These are phyloP conservation scores for Macaranga tanarius DNA, from an alignment of 441 rosid genomes.

Conservation along the genomic window DNA sequence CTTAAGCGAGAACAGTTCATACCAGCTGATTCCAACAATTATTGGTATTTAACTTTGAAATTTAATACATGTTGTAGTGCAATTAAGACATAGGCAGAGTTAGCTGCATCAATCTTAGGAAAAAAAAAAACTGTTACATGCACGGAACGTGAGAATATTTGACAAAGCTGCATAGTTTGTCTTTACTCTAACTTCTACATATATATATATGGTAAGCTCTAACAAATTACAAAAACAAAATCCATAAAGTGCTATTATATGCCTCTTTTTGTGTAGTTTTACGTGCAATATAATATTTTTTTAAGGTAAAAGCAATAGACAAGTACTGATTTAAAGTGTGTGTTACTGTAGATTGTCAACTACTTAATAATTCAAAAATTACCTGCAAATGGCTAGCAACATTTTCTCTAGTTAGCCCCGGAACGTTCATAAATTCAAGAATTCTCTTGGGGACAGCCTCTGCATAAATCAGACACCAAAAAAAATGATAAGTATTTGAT, in stretches of 20 bases:
- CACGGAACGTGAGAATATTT: background rate
- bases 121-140: background rate
- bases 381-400: conserved; percentile 97
- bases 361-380: conserved; percentile 1
- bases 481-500: background rate
- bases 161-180: too few species aligned
- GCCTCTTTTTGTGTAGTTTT: background rate
- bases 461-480: conserved; percentile 24
- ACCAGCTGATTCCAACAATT: too few species aligned
- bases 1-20: too few species aligned
- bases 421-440: conserved; percentile 66
- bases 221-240: background rate
- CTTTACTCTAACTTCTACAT: background rate
- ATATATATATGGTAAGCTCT: background rate
- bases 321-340: background rate
- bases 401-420: conserved; percentile 73
- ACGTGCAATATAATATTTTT: background rate
- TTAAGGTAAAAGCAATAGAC: background rate
- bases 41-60: too few species aligned
- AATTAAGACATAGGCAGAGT: too few species aligned
- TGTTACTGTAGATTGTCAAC: background rate
- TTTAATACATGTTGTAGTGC: too few species aligned
- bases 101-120: too few species aligned
- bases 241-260: too few species aligned
- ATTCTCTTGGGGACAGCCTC: conserved; percentile 88